phyloP scores from a whole-genome alignment of 345 rosid genomes.

The Aegle marmelos region DNA sequence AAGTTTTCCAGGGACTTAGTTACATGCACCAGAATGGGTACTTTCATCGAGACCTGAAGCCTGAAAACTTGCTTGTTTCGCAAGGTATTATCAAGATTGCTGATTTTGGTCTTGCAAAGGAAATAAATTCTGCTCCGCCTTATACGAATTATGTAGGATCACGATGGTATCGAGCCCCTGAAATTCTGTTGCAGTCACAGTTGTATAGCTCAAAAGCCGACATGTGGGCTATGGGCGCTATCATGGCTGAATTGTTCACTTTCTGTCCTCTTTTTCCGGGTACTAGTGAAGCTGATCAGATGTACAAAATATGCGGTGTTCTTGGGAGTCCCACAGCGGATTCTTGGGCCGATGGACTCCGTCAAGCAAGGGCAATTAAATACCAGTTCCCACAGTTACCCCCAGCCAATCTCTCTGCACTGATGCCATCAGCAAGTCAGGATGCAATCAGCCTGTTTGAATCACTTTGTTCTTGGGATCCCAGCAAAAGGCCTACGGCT shows the following conservation, averaged over 20 bases:
- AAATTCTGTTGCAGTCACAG: no score
- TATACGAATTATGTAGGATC: background rate
- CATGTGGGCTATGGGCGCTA: slow-evolving; percentile 66
- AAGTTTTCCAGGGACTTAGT: slow-evolving; percentile 88
- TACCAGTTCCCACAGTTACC: slow-evolving; percentile 72
- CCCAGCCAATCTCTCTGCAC: slow-evolving; percentile 42
- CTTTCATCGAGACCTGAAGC: slow-evolving; percentile 94
- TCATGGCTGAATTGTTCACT: slow-evolving; percentile 77
- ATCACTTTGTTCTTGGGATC: slow-evolving; percentile 95
- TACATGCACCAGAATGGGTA: slow-evolving; percentile 79
- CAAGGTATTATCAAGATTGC: slow-evolving; percentile 74
- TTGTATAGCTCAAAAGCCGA: background rate
- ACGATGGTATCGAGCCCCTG: background rate
- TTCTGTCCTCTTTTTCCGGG: slow-evolving; percentile 87
- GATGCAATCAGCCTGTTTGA: slow-evolving; percentile 56
- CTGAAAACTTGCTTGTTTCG: slow-evolving; percentile 75
- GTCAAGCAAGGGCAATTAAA: background rate
- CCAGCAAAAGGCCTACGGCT: slow-evolving; percentile 69
- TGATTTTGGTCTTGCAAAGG: slow-evolving; percentile 62
- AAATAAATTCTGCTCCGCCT: background rate
- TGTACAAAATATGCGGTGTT: slow-evolving; percentile 77
- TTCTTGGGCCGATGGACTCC: slow-evolving; percentile 63
- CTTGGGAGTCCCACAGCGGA: slow-evolving; percentile 71
- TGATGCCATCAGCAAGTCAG: slow-evolving; percentile 59
- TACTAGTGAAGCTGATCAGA: slow-evolving; percentile 83